phyloP scores from a whole-genome alignment of 164 flowering plant species.

The Vitis amurensis region DNA sequence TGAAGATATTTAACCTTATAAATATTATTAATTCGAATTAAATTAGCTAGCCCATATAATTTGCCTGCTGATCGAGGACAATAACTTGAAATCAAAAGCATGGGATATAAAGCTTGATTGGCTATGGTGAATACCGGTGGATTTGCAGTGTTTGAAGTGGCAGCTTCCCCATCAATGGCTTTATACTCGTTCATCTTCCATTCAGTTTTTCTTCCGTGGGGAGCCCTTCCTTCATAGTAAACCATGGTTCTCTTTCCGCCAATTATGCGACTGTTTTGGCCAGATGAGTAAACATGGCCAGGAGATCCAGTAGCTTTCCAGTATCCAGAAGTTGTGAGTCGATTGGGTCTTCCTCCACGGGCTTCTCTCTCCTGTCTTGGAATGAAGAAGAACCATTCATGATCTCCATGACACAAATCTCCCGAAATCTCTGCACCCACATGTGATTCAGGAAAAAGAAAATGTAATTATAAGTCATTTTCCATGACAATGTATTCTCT shows the following conservation, averaged over 20 bases:
- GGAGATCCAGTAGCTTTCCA: conserved; percentile 86
- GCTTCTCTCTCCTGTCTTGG: conserved; percentile 63
- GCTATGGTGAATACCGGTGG: background rate
- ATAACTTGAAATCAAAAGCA: background rate
- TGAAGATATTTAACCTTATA: too few relatives aligned
- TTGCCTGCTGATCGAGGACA: too few relatives aligned
- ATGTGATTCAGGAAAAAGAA: background rate
- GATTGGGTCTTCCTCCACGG: conserved; percentile 59
- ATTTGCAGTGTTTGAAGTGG: background rate
- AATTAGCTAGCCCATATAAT: too few relatives aligned
- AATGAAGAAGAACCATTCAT: conserved; percentile 67
- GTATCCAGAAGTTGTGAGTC: conserved; percentile 53
- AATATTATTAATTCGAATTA: too few relatives aligned
- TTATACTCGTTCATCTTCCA: conserved; percentile 69
- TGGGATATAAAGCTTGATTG: background rate
- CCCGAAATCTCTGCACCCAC: conserved; percentile 42
- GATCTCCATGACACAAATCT: conserved; percentile 36
- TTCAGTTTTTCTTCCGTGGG: conserved; percentile 53
- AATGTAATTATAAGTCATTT: background rate
- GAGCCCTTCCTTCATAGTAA: conserved; percentile 59
- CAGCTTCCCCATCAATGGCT: conserved; percentile 24
- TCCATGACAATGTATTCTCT: background rate
- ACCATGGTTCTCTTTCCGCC: conserved; percentile 69
- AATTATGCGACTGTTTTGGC: conserved; percentile 26
- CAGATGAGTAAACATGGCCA: conserved; percentile 42